phyloP scores from a whole-genome alignment of 2,329 filamentous ascomycete genomes.

The Penicillium sp. region DNA sequence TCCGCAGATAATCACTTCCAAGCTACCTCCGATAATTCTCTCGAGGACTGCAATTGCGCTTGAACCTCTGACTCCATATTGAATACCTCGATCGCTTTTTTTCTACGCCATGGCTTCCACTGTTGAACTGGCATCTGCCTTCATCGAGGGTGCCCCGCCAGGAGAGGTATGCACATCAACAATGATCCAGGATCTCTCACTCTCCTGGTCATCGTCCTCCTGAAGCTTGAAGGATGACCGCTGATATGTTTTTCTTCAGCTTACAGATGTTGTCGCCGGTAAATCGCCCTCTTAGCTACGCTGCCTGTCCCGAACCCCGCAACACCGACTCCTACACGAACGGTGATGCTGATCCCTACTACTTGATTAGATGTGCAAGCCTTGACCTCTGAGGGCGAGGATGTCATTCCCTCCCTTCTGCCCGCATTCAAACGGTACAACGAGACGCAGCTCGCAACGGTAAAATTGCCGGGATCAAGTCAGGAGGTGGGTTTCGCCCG shows the following conservation, averaged over 20 bases:
- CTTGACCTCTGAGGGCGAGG: conserved; percentile 68
- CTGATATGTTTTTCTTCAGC: conserved; percentile 51
- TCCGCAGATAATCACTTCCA: conserved; percentile 7
- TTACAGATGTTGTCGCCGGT: conserved; percentile 86
- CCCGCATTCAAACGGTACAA: conserved; percentile 94
- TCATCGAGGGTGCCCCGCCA: conserved; percentile 89
- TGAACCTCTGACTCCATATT: background rate
- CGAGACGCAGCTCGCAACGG: conserved; percentile 85
- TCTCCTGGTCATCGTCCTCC: conserved; percentile 5
- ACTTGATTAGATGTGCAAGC: conserved; percentile 74
- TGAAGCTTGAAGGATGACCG: conserved; percentile 26
- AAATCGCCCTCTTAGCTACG: conserved; percentile 32
- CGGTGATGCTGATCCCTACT: conserved; percentile 17
- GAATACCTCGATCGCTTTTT: background rate
- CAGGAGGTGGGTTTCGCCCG: conserved; percentile 58
- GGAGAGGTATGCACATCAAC: conserved; percentile 69
- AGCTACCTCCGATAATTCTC: background rate
- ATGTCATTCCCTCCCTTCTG: conserved; percentile 67
- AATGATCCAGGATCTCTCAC: background rate
- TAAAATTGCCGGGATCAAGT: conserved; percentile 83
- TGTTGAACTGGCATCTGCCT: conserved; percentile 69
- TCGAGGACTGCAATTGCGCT: background rate
- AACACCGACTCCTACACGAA: conserved; percentile 12
- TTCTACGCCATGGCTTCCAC: conserved; percentile 43
- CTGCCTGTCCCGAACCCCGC: conserved; percentile 6